Conservation (phyloP, 2,329 filamentous ascomycete genomes). For the Aquanectria penicillioides region DNA sequence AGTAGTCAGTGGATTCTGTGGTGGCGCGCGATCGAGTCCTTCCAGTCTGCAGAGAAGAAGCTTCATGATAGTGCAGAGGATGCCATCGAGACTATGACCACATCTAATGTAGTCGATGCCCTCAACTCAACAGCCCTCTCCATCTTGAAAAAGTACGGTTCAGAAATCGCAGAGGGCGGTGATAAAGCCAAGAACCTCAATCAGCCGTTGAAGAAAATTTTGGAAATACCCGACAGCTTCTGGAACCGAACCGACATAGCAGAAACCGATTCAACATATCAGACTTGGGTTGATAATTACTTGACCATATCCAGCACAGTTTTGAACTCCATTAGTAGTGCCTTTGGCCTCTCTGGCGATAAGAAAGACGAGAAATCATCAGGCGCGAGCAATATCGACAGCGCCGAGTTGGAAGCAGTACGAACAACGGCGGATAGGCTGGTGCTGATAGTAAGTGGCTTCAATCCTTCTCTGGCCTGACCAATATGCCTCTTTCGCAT, state of each 20-base stretch:
- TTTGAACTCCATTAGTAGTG: conserved; percentile 11
- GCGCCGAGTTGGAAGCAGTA: not conserved
- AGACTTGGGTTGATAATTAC: not conserved
- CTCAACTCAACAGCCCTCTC: not conserved
- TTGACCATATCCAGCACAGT: not conserved
- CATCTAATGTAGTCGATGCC: not conserved
- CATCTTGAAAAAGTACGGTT: conserved; percentile 3
- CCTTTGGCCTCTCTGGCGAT: conserved; percentile 14
- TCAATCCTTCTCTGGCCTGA: too few species aligned
- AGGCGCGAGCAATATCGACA: not conserved
- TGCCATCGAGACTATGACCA: not conserved
- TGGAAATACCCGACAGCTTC: conserved; percentile 5
- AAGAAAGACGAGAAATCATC: not conserved
- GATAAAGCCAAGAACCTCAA: conserved; percentile 1
- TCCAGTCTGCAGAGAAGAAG: not conserved
- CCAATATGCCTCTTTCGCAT: too few species aligned
- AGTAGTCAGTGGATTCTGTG: conserved; percentile 21
- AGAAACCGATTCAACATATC: not conserved
- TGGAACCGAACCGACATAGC: not conserved
- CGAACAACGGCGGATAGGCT: not conserved
- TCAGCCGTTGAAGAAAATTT: not conserved
- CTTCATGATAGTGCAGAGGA: not conserved
- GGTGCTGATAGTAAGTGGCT: too few species aligned
- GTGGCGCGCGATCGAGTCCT: conserved; percentile 20
- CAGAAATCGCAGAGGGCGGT: not conserved